Conservation (phyloP, 2,329 filamentous ascomycete species). For the Ascochyta viciae-villosae region DNA sequence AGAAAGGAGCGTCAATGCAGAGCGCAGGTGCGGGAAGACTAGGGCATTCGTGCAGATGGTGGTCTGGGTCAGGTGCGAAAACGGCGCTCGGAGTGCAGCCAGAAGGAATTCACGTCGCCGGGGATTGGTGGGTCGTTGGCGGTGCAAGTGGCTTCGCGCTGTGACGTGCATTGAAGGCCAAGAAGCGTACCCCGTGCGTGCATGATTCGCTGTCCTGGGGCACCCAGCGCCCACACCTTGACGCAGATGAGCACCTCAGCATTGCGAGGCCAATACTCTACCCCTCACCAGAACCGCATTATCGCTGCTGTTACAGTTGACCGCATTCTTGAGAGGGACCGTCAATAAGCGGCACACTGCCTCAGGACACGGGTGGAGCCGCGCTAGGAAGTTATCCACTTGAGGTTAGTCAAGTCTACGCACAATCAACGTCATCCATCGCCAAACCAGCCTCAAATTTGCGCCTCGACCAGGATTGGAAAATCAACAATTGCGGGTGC, state of each 20-base stretch:
- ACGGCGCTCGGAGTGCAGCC: constrained; percentile 12
- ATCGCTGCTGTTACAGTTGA: neutral
- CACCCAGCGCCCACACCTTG: constrained; percentile 5
- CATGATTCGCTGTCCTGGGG: constrained; percentile 10
- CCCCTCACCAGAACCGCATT: neutral
- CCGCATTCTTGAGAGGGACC: neutral
- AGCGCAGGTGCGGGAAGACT: constrained; percentile 16
- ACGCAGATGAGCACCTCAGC: neutral
- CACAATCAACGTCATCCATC: constrained; percentile 18
- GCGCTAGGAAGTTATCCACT: constrained; percentile 11
- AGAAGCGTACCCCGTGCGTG: constrained; percentile 12
- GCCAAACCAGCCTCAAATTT: constrained; percentile 10
- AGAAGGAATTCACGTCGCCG: constrained; percentile 6
- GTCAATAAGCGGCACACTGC: constrained; percentile 3
- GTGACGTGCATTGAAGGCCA: constrained; percentile 16
- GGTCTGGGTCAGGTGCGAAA: constrained; percentile 21
- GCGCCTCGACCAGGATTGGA: neutral
- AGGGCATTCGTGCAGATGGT: constrained; percentile 15
- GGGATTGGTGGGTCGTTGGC: constrained; percentile 15
- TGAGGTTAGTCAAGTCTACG: constrained; percentile 14
- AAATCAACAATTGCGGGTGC: neutral
- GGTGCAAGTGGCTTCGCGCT: constrained; percentile 12
- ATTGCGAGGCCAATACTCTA: neutral
- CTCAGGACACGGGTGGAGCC: constrained; percentile 1
- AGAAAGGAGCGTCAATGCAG: constrained; percentile 14